Conservation (phyloP, 2,329 filamentous ascomycete genomes). For the Aspergillus sergii region DNA sequence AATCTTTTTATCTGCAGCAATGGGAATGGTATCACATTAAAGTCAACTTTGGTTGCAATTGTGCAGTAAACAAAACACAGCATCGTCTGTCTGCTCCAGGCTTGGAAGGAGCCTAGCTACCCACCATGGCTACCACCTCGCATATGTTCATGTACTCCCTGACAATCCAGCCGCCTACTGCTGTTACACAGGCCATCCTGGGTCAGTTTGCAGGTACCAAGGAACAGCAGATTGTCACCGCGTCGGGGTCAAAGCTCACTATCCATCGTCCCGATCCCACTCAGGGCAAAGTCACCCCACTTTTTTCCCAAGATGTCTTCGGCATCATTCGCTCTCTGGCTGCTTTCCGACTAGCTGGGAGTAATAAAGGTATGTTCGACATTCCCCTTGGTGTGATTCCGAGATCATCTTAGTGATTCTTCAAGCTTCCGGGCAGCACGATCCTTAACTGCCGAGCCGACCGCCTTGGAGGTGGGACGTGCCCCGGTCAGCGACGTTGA, state of each 20-base stretch:
- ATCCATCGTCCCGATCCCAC: constrained; percentile 83
- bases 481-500: constrained; percentile 38
- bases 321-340: constrained; percentile 90
- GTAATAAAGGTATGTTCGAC: constrained; percentile 80
- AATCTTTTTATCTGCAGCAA: constrained; percentile 31
- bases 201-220: constrained; percentile 96
- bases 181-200: constrained; percentile 85
- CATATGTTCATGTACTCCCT: constrained; percentile 99
- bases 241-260: constrained; percentile 84
- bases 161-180: constrained; percentile 89
- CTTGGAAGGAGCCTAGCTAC: constrained; percentile 27
- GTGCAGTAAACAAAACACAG: constrained; percentile 24
- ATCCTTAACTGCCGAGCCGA: constrained; percentile 37
- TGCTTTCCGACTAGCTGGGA: constrained; percentile 88
- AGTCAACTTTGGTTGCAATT: constrained; percentile 30
- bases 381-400: constrained; percentile 26
- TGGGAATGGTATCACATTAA: constrained; percentile 38
- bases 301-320: constrained; percentile 92
- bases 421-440: constrained; percentile 62
- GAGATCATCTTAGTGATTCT: constrained; percentile 70
- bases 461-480: constrained; percentile 34
- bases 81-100: constrained; percentile 12
- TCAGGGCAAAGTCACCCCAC: constrained; percentile 80
- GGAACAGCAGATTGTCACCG: constrained; percentile 96
- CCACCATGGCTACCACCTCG: constrained; percentile 90